Base-by-base conservation (phyloP, 2,329 filamentous ascomycete species). In the Intubia oerlemansii region DNA sequence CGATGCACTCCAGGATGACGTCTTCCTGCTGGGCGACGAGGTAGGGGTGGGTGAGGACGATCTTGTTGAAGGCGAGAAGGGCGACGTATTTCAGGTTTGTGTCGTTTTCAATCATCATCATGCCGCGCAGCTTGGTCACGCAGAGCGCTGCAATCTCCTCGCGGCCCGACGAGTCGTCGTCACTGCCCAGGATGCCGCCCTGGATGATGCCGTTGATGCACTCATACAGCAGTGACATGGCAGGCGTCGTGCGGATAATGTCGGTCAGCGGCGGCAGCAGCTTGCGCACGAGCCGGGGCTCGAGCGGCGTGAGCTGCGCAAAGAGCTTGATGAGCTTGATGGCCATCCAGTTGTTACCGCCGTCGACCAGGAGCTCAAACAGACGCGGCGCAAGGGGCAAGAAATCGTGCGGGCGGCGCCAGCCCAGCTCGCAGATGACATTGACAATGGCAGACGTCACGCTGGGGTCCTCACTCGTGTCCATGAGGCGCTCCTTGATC, bases 311-410 rank as follows among this genome's bases (percentile, higher is more conserved):
- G 35, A 98, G 56, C 2, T 81, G 90, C 24, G 88, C 85, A 60
- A 98, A 98, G 77, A 98, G 63, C 53, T 98, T 98, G 48, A 98
- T 95, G 36, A 98, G 68, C 49, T 98, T 98, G 47, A 98, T 98
- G 34, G 84, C 84, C 85, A 98, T 95, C 88, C 88, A 98, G 50
- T 98, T 98, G 51, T 98, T 95, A 21, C 77, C 77, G 32, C 82
- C 75, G 35, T 90, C 77, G 10, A 93, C 84, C 16, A 98, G 57
- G 12, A 98, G 61, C 45, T 93, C 84, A 42, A 95, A 98, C 16
- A 98, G 53, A 33, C 88, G 65, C 7, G 88, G 88, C 1, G 88
- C 88, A 17, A 98, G 59, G 10, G 88, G 80, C 17, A 98, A 57
- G 41, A 95, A 95, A 49, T 98, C 88, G 39, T 85, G 75, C 4